Base-by-base conservation (phyloP, 306 rosid species). In the Adenanthera pavonina region DNA sequence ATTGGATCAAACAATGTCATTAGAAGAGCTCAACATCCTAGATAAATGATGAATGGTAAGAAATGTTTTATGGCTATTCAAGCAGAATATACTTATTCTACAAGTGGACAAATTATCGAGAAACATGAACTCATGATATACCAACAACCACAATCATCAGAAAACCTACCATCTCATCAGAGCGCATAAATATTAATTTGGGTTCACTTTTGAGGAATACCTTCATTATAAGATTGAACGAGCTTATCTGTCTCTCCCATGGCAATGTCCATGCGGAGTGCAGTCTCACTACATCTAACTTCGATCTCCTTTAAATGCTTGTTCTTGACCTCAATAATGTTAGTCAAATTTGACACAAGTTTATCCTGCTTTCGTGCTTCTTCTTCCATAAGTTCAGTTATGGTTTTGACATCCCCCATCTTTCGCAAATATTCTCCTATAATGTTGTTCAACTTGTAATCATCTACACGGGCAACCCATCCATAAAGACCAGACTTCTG, bases 401-500 rank as follows among this genome's bases (percentile, higher is more conserved):
- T 86, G 71, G 92, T 88, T 81, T 72, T 91, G 41, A 96, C 85
- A 87, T 96, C 92, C 49, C 90, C 93, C 89, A 84, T 88, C 85
- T 91, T 96, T 38, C 86, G 88, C 36, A 96, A 84, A 68, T 91
- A 85, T 80, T 96, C 98, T 20, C 98, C 97, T 59, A 92, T 86
- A 43, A 90, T 85, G 75, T 84, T 88, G 78, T 72, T 69, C 78
- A 80, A 74, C 49, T 85, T 80, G 79, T 93, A 96, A 87, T 96
- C 99, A 75, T 89, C 92, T 46, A 83, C 86, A 72, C 92, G 94
- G 8, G 99, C 99, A 86, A 96, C 85, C 99, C 99, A 96, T 33
- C 86, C 99, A 86, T 91, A 96, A 60, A 93, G 85, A 79, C 98
- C 99, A 51, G 83, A 79, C 85, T 92, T 89, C 71, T 74, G 85